Evolutionary conservation across 495 filamentous ascomycete genomes (phyloP).

Genomic region (Penicillium coprophilum): DNA sequence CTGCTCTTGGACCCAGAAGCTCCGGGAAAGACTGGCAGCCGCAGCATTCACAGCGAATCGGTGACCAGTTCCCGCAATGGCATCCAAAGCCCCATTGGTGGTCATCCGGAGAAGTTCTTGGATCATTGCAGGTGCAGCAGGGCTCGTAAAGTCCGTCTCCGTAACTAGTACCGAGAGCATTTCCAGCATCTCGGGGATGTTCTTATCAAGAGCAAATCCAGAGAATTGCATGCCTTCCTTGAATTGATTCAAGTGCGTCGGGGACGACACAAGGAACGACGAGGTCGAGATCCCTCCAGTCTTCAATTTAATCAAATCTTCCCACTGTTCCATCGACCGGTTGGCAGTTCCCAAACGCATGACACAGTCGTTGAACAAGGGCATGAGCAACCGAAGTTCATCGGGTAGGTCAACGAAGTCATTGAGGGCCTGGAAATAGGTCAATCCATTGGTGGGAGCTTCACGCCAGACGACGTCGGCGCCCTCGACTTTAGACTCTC

Average conservation of each 20-base stretch:
- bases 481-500: constrained; percentile 63
- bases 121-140: constrained; percentile 76
- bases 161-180: constrained; percentile 73
- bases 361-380: constrained; percentile 87
- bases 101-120: constrained; percentile 79
- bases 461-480: constrained; percentile 85
- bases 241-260: constrained; percentile 63
- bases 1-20: constrained; percentile 72
- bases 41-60: constrained; percentile 80
- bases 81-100: constrained; percentile 87
- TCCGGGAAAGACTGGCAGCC: constrained; percentile 71
- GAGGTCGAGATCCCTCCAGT: constrained; percentile 86
- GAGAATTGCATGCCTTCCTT: constrained; percentile 80
- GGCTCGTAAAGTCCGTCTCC: constrained; percentile 85
- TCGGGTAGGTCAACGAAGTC: constrained; percentile 75
- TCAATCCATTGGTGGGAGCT: constrained; percentile 90
- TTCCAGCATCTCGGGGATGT: constrained; percentile 88
- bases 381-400: constrained; percentile 80
- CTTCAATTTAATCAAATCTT: constrained; percentile 92
- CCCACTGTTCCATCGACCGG: constrained; percentile 88
- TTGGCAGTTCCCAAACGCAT: constrained; percentile 88
- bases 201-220: constrained; percentile 83
- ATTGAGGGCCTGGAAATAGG: constrained; percentile 91
- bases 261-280: constrained; percentile 74
- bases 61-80: constrained; percentile 84